Evolutionary conservation across 2,329 filamentous ascomycete genomes (phyloP).

Genomic region (Ceratocystis variospora): DNA sequence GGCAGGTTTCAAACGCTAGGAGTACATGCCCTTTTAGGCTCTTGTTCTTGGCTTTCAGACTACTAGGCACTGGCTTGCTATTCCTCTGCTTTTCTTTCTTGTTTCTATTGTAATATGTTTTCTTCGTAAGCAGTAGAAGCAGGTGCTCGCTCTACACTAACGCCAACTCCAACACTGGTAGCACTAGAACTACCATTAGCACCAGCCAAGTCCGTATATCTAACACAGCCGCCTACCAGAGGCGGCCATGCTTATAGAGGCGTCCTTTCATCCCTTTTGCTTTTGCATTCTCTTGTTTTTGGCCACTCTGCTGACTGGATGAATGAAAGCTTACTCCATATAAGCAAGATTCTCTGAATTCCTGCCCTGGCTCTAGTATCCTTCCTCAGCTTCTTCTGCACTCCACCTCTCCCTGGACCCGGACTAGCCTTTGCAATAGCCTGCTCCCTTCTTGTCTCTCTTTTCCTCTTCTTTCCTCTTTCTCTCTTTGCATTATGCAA

Average conservation of each 20-base stretch:
- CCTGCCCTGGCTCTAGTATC: slow-evolving; percentile 1
- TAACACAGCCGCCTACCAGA: too few species aligned
- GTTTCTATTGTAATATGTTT: background rate
- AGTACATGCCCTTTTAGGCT: slow-evolving; percentile 4
- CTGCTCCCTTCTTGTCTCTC: slow-evolving; percentile 1
- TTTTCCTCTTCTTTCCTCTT: background rate
- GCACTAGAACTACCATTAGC: too few species aligned
- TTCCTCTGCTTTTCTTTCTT: background rate
- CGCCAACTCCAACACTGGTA: too few species aligned
- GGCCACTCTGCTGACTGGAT: background rate
- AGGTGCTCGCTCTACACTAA: background rate
- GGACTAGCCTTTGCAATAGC: slow-evolving; percentile 1
- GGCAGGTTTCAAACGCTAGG: slow-evolving; percentile 6
- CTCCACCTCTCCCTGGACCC: background rate
- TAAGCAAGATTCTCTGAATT: background rate
- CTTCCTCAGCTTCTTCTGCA: slow-evolving; percentile 5
- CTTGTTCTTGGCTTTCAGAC: background rate
- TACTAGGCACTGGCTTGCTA: background rate
- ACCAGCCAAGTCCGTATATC: too few species aligned
- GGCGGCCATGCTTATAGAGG: too few species aligned
- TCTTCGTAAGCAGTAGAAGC: background rate
- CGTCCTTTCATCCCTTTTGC: background rate
- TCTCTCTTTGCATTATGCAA: background rate
- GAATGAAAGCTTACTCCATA: background rate
- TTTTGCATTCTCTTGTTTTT: background rate